Conservation (phyloP, 257 asterid genomes). For the Nicotiana undulata region DNA sequence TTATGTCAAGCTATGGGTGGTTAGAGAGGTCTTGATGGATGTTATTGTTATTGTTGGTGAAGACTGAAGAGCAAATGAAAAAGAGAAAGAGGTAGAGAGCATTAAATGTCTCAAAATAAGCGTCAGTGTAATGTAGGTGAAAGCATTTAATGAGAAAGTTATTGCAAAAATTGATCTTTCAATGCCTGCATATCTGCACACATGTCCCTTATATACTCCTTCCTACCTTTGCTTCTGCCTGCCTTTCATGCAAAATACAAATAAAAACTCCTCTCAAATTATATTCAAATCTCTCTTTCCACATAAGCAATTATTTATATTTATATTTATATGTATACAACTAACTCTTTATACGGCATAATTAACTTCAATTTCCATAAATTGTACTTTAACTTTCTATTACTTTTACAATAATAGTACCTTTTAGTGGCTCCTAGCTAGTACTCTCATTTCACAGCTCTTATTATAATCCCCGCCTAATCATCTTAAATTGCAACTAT, state of each 20-base stretch:
- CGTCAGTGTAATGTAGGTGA: slow-evolving; percentile 26
- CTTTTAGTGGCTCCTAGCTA: background rate
- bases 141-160: slow-evolving; percentile 34
- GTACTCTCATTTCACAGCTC: background rate
- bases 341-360: background rate
- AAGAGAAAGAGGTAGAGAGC: slow-evolving; percentile 1
- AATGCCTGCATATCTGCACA: slow-evolving; percentile 37
- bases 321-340: too few relatives aligned
- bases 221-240: background rate
- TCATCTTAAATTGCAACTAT: background rate
- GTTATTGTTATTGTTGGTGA: slow-evolving; percentile 1
- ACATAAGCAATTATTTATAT: background rate
- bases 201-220: slow-evolving; percentile 12
- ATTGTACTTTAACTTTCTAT: background rate
- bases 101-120: slow-evolving; percentile 34
- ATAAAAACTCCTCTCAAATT: background rate
- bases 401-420: too few relatives aligned
- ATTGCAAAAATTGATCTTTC: slow-evolving; percentile 25
- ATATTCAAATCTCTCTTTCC: background rate
- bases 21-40: background rate
- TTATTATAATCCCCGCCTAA: background rate
- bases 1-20: background rate
- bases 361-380: background rate
- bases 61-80: background rate
- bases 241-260: background rate